Conservation (phyloP, 1,284 basidiomycete species). For the Ustilago crameri region DNA sequence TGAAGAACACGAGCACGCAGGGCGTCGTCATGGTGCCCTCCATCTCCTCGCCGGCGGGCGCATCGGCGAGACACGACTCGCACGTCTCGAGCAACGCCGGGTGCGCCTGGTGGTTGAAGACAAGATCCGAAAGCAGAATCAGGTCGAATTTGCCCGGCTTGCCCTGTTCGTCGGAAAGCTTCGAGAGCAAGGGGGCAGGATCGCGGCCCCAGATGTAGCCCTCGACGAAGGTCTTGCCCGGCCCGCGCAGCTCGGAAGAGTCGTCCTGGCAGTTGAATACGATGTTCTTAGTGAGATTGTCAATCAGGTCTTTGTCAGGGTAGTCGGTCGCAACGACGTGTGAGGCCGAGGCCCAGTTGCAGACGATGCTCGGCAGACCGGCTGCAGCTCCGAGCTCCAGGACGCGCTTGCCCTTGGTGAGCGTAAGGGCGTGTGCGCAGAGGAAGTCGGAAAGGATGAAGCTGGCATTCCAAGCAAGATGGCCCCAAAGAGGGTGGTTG, state of each 20-base stretch:
- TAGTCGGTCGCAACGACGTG: constrained; percentile 90
- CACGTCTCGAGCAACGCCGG: constrained; percentile 83
- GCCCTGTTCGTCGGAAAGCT: constrained; percentile 62
- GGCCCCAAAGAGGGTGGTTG: constrained; percentile 88
- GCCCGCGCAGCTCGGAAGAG: constrained; percentile 38
- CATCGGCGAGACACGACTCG: constrained; percentile 70
- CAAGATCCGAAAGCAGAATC: constrained; percentile 88
- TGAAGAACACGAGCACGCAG: constrained; percentile 86
- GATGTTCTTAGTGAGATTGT: constrained; percentile 82
- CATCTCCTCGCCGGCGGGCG: constrained; percentile 19
- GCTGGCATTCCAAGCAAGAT: constrained; percentile 78
- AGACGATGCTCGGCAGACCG: constrained; percentile 76
- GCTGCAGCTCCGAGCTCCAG: constrained; percentile 94
- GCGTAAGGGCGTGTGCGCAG: constrained; percentile 69
- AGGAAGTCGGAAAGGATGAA: constrained; percentile 68
- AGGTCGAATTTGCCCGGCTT: constrained; percentile 75
- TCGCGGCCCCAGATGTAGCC: constrained; percentile 92
- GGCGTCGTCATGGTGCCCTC: constrained; percentile 62
- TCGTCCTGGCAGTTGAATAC: constrained; percentile 72
- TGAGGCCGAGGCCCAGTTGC: constrained; percentile 50
- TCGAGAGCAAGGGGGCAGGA: constrained; percentile 72
- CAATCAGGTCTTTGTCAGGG: constrained; percentile 81
- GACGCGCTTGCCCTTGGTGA: constrained; percentile 71
- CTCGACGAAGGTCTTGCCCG: constrained; percentile 59
- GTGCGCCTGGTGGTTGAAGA: constrained; percentile 82